Percentiles rank a stretch among this genome's conserved stretches.
phyloP scores from a whole-genome alignment of 169 alveolate species.

The Plasmodium gonderi region DNA sequence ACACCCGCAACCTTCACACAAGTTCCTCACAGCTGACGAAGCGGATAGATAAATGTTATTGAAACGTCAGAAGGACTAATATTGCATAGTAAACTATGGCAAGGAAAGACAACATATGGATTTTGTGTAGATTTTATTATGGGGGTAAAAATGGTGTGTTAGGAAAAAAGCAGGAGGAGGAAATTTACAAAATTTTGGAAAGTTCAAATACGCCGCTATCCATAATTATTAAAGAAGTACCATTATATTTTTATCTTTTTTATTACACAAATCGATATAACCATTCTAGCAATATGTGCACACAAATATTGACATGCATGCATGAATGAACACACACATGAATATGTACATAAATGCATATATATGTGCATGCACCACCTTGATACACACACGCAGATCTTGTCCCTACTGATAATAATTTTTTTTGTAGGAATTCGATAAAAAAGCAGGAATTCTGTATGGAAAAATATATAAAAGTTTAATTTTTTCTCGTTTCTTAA shows the following conservation, averaged over 20 bases:
- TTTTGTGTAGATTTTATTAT: slow-evolving; percentile 22
- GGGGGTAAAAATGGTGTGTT: neutral
- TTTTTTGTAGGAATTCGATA: slow-evolving; percentile 43
- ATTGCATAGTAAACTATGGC: slow-evolving; percentile 15
- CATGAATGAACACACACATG: neutral
- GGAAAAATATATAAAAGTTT: slow-evolving; percentile 47
- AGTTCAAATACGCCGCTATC: slow-evolving; percentile 11
- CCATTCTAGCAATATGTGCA: neutral
- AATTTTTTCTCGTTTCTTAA: slow-evolving; percentile 15
- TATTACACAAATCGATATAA: neutral
- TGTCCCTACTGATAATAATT: neutral
- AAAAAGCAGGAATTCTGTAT: slow-evolving; percentile 18
- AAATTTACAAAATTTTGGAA: slow-evolving; percentile 26
- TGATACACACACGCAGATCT: neutral
- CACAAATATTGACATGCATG: neutral
- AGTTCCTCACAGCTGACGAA: neutral
- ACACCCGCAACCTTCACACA: neutral
- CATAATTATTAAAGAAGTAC: slow-evolving; percentile 37
- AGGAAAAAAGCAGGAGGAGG: slow-evolving; percentile 4
- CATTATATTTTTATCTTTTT: neutral
- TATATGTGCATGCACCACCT: neutral
- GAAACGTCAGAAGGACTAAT: neutral
- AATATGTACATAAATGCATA: neutral
- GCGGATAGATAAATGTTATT: neutral
- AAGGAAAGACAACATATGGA: slow-evolving; percentile 46